Base-by-base conservation (phyloP, 192 early-diverging fungal genomes). In the Linnemannia hyalina region DNA sequence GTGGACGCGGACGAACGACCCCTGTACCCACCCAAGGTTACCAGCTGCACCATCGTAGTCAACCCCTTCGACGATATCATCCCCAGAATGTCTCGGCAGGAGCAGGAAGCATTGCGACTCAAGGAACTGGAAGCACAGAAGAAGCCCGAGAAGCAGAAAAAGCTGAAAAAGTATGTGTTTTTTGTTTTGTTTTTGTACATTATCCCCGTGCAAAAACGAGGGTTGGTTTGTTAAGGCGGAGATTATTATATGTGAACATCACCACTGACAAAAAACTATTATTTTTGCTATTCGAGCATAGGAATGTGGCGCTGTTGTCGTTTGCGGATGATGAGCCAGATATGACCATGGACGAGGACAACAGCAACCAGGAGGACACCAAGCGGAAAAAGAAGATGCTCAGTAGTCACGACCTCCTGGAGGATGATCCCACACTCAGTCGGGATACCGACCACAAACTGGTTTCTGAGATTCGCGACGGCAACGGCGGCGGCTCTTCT, bases 1-100 rank as follows among this genome's bases (percentile, higher is more conserved):
- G 83, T 93, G 0, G 97, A 98, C 80, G 89, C 93, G 40, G 90
- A 95, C 22, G 97, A 99, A 70, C 86, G 95, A 47, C 98, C 97
- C 0, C 54, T 94, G 23, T 95, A 95, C 74, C 96, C 95, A 55
- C 92, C 93, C 32, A 90, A 89, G 49, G 93, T 99, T 46, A 89
- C 85, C 36, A 74, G 80, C 11, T 90, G 92, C 3, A 92, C 94
- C 6, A 93, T 99, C 2, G 81, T 97, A 29, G 88, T 92, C 35
- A 98, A 98, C 83, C 98, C 97, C 11, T 98, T 99, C 89, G 92
- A 96, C 38, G 97, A 99, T 80, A 98, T 99, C 74, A 86, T 94
- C 8, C 95, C 95, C 3, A 91, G 98, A 15, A 92, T 92, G 26
- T 88, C 84, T 0, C 57, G 88, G 5, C 63, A 77, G 36, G 92